A percentile compares a stretch with the other conserved stretches of the same genome.
These are phyloP conservation scores for Fusarium nelsonii DNA, from an alignment of 2,329 filamentous ascomycete species.

Conservation along the genomic window DNA sequence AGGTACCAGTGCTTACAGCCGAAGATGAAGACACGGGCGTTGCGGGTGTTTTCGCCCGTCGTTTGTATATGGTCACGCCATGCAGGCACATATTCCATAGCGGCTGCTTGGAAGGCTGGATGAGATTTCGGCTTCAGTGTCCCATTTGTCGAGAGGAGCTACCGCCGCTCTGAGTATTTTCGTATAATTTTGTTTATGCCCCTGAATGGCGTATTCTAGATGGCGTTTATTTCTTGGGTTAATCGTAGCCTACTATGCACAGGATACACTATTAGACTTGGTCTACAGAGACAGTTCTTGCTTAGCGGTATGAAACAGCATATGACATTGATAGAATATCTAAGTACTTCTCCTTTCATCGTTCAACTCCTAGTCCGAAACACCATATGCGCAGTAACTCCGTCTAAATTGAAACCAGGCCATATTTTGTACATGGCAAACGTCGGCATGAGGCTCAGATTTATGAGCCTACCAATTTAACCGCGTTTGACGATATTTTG, in stretches of 20 bases:
- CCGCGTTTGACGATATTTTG: slow-evolving; percentile 60
- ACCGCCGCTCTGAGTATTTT: slow-evolving; percentile 75
- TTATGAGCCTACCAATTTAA: slow-evolving; percentile 60
- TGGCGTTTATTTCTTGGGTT: not conserved
- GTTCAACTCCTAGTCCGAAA: slow-evolving; percentile 10
- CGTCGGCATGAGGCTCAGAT: not conserved
- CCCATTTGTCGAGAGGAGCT: slow-evolving; percentile 93
- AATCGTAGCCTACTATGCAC: not conserved
- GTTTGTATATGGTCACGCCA: slow-evolving; percentile 96
- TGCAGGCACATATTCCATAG: slow-evolving; percentile 97
- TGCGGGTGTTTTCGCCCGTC: slow-evolving; percentile 78
- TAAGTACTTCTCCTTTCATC: not conserved
- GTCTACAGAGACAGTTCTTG: not conserved
- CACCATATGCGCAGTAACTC: not conserved
- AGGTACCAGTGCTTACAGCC: slow-evolving; percentile 82
- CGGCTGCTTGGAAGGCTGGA: slow-evolving; percentile 92
- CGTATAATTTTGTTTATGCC: not conserved
- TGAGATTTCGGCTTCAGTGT: slow-evolving; percentile 92
- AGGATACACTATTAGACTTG: slow-evolving; percentile 6
- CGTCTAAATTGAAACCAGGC: not conserved
- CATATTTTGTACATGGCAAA: not conserved
- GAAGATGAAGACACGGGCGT: slow-evolving; percentile 68
- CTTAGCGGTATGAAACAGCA: not conserved
- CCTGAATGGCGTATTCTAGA: not conserved
- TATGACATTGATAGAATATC: slow-evolving; percentile 1